These are phyloP conservation scores for Solanum rostratum DNA, from an alignment of 257 asterid genomes.

Conservation along the genomic window DNA sequence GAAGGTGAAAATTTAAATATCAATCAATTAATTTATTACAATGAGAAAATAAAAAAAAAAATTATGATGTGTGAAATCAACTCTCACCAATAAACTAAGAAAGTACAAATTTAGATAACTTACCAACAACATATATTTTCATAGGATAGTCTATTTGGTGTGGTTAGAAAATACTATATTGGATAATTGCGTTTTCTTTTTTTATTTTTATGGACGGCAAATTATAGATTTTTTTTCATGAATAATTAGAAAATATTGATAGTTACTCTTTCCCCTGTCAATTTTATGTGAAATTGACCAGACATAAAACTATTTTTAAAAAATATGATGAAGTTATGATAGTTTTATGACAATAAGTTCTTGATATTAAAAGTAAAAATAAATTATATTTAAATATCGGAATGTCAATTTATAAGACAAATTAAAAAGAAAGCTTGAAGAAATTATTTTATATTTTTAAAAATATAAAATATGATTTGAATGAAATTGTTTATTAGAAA, in stretches of 20 bases:
- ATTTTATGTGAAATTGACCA: background rate
- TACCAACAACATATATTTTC: background rate
- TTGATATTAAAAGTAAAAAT: background rate
- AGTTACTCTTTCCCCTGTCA: background rate
- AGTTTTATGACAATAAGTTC: background rate
- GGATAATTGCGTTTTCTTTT: background rate
- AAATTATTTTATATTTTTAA: background rate
- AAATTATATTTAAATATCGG: background rate
- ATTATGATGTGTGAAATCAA: background rate
- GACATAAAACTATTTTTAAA: background rate
- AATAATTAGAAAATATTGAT: background rate
- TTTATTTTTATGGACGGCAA: background rate
- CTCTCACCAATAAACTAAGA: background rate
- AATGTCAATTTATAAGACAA: background rate
- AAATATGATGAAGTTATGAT: background rate
- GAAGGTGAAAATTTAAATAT: background rate
- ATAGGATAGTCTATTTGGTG: background rate
- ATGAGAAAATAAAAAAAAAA: background rate
- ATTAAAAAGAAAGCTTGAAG: background rate
- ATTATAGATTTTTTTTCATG: background rate
- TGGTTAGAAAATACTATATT: background rate
- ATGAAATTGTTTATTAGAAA: too few relatives aligned
- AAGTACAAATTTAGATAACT: background rate
- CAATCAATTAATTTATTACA: background rate
- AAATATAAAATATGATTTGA: too few relatives aligned